Percentiles rank a stretch among this genome's conserved stretches.
These are phyloP conservation scores for Linnemannia elongata DNA, from an alignment of 192 early-diverging fungal genomes.

Conservation along the genomic window DNA sequence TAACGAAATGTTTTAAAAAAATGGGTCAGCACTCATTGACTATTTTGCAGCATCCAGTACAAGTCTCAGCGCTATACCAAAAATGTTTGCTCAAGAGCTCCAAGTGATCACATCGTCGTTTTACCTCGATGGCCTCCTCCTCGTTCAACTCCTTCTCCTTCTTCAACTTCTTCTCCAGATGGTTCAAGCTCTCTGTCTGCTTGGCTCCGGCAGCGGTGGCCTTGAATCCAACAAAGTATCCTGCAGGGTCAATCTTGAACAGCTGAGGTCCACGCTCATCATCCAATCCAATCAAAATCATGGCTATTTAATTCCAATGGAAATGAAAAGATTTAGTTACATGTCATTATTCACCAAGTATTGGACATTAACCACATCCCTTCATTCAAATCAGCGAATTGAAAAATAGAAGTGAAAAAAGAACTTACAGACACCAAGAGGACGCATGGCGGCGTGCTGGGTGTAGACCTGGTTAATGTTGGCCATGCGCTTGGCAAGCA, in stretches of 20 bases:
- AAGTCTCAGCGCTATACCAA: background rate
- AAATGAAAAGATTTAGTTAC: background rate
- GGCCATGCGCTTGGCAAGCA: conserved; percentile 98
- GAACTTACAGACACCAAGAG: conserved; percentile 90
- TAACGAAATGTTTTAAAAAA: background rate
- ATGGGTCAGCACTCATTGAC: background rate
- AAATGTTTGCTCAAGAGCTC: background rate
- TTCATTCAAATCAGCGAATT: background rate
- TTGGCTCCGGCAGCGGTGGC: conserved; percentile 97
- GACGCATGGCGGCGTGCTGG: conserved; percentile 98
- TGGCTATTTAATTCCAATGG: conserved; percentile 67
- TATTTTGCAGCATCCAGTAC: too few species aligned
- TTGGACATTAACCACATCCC: background rate
- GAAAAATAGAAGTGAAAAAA: conserved; percentile 1
- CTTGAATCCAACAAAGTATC: conserved; percentile 97
- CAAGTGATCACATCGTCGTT: background rate
- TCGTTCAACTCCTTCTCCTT: conserved; percentile 82
- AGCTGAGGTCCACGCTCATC: conserved; percentile 97
- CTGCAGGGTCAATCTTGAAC: conserved; percentile 98
- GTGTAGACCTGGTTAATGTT: conserved; percentile 99
- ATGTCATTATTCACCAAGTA: background rate
- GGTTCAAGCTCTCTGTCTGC: conserved; percentile 94
- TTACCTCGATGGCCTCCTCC: conserved; percentile 94
- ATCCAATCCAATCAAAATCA: conserved; percentile 98
- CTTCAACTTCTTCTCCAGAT: conserved; percentile 99